Evolutionary conservation across 1,284 basidiomycete species (phyloP), one percentile per base, ranked within the genome.

Genomic region (Porphyrellus sp.): DNA sequence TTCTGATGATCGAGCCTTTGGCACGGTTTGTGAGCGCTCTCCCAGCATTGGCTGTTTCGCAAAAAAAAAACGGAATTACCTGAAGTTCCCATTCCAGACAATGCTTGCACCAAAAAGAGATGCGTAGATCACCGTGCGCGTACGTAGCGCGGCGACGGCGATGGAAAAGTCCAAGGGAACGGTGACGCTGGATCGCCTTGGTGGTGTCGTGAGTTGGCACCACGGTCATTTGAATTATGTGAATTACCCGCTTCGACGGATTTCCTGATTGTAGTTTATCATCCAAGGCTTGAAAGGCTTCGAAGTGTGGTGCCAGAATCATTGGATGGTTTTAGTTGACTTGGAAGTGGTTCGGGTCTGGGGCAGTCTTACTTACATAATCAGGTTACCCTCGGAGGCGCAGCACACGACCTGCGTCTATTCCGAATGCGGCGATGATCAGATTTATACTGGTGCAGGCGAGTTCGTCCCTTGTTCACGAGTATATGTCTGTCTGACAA

Each of bases 381-480:
- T 44, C 41, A 2, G 35, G 37, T 40, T n/a, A n/a, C n/a, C 21
- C 25, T 28, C 25, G 11, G 12, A 35, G 15, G 21, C 21, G n/a
- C 43, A 11, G 11, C 4, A 40, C 1, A 16, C 39, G 20, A 30
- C 44, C 25, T 16, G 44, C 49, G 21, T 33, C 37, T 46, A 47
- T 42, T 41, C 31, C 28, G 49, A 33, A 62, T 61, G 61, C 20
- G 21, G 51, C 41, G 30, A 63, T 63, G 63, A 63, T 68, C 53
- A 63, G 65, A 53, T 63, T 63, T 33, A 63, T 63, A 66, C 28
- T 63, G n/a, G 62, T 63, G 34, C 62, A 63, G 50, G 65, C 55
- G 8, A 50, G 46, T 44, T 34, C n/a, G 18, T 13, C n/a, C n/a
- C 3, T 46, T 28, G 11, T 13, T 15, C 24, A 18, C 8, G 2